Conservation (phyloP, 1,284 basidiomycete genomes). For the Naganishia cerealis region DNA sequence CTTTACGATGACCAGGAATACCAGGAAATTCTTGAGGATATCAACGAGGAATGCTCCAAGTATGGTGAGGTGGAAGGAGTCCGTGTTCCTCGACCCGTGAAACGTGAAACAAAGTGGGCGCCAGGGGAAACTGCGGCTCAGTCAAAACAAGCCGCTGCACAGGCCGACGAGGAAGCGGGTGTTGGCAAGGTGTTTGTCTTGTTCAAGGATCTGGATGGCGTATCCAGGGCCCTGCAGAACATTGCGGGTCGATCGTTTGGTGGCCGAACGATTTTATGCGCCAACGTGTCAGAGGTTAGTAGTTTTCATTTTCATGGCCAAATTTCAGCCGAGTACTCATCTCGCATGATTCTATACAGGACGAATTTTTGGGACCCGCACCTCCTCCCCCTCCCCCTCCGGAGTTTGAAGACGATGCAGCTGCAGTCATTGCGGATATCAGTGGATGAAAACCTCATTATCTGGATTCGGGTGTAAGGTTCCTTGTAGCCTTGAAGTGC, state of each 20-base stretch:
- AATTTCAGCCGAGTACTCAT: neutral
- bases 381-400: conserved; percentile 46
- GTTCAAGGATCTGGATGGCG: conserved; percentile 65
- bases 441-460: conserved; percentile 4
- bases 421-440: conserved; percentile 34
- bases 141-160: conserved; percentile 55
- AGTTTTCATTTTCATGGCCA: neutral
- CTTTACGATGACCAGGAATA: conserved; percentile 89
- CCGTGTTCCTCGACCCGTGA: conserved; percentile 78
- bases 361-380: conserved; percentile 52
- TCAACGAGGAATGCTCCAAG: conserved; percentile 84
- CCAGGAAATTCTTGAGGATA: conserved; percentile 88
- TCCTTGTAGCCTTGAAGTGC: neutral
- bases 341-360: conserved; percentile 36
- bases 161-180: conserved; percentile 79
- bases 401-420: conserved; percentile 32
- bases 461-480: neutral
- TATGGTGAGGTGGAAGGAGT: conserved; percentile 82
- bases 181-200: conserved; percentile 93
- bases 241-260: conserved; percentile 89
- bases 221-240: conserved; percentile 71
- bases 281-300: conserved; percentile 52
- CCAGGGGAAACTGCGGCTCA: conserved; percentile 63
- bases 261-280: conserved; percentile 73
- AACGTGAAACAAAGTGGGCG: conserved; percentile 77